phyloP scores from a whole-genome alignment of 805 yeast genomes.

The Wickerhamiella azyma region DNA sequence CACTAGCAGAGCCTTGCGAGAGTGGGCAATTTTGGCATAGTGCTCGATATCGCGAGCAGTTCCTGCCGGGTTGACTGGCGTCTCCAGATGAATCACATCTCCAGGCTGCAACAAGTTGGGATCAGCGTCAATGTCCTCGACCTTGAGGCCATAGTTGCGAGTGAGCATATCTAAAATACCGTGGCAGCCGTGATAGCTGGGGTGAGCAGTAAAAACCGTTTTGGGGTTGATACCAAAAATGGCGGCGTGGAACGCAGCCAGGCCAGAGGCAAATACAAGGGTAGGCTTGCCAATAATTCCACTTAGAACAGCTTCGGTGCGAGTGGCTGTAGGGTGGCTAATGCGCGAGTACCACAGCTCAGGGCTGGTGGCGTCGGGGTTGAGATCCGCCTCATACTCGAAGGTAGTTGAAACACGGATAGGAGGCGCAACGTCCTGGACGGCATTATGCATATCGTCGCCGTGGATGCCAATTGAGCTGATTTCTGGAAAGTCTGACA shows the following conservation, averaged over 20 bases:
- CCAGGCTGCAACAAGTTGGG: slow-evolving; percentile 41
- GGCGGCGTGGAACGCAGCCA: slow-evolving; percentile 68
- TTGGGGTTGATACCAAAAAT: slow-evolving; percentile 61
- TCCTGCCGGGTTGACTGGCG: slow-evolving; percentile 83
- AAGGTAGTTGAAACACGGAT: slow-evolving; percentile 72
- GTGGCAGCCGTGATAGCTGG: slow-evolving; percentile 73
- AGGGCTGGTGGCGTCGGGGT: slow-evolving; percentile 29
- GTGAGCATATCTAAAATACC: slow-evolving; percentile 51
- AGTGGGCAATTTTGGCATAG: slow-evolving; percentile 60
- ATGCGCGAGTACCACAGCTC: slow-evolving; percentile 49
- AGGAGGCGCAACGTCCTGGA: slow-evolving; percentile 45
- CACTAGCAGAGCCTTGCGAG: slow-evolving; percentile 54
- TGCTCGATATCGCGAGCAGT: slow-evolving; percentile 44
- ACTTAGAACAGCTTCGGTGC: slow-evolving; percentile 53
- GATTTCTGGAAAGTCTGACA: background rate
- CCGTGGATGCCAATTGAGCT: slow-evolving; percentile 41
- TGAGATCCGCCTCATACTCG: slow-evolving; percentile 48
- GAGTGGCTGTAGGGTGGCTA: slow-evolving; percentile 56
- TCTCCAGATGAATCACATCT: slow-evolving; percentile 54
- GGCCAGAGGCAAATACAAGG: slow-evolving; percentile 63
- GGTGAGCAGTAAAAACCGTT: slow-evolving; percentile 52
- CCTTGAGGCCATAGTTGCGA: slow-evolving; percentile 39
- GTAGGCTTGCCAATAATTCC: slow-evolving; percentile 49
- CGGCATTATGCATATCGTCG: slow-evolving; percentile 37
- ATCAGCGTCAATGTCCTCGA: slow-evolving; percentile 21